Evolutionary conservation across 164 flowering plant genomes (phyloP), one percentile per base, ranked within the genome.

Genomic region (Piper longum): DNA sequence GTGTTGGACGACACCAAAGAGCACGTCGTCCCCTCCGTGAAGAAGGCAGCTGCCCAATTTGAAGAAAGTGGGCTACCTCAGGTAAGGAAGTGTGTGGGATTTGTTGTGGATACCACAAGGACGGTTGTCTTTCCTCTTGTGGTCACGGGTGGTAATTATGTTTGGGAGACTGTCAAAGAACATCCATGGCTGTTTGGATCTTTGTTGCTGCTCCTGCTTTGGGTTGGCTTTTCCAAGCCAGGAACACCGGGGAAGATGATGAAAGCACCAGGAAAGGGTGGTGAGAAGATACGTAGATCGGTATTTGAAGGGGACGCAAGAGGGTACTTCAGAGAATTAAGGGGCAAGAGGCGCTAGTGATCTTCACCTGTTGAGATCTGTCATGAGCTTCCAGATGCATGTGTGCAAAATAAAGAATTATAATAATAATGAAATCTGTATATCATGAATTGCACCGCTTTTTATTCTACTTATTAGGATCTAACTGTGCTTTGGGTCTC

Each of bases 21-120:
- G 45, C 4, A 9, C 14, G 43, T 60, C 44, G n/a, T n/a, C n/a
- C n/a, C n/a, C n/a, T n/a, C n/a, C n/a, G n/a, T n/a, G n/a, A n/a
- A n/a, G n/a, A n/a, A n/a, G n/a, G n/a, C n/a, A n/a, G n/a, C 36
- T 26, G 36, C 36, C 36, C 36, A 26, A 26, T 1, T 26, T 26
- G 2, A 0, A 26, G 2, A 26, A 26, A 26, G 36, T 26, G 36
- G 36, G 36, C 9, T 60, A 40, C 7, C 44, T 60, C 41, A 7
- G 2, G 52, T 14, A 17, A 18, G n/a, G 26, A n/a, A 18, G 19
- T 16, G 42, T 4, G 19, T 41, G 3, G 2, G 7, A 16, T 16
- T 61, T 43, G 54, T 61, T 36, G 54, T 43, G 64, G 64, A 57
- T 13, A 57, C 26, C 12, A 57, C 41, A 7, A 57, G 8, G 60